These are phyloP conservation scores for Populus davidiana DNA, from an alignment of 345 rosid species.

Conservation along the genomic window DNA sequence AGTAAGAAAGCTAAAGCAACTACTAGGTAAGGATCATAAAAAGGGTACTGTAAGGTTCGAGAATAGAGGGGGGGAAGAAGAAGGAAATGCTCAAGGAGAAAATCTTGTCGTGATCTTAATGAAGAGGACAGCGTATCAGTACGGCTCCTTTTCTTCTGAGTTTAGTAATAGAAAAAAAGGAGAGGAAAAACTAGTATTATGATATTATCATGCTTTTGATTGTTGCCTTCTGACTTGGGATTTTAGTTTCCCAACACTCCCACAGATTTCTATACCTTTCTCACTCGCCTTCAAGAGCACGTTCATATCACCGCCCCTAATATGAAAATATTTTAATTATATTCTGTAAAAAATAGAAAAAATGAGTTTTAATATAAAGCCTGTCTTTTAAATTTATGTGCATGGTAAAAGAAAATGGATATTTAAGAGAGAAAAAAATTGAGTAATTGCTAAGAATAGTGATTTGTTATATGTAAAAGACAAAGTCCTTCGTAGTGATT, in stretches of 20 bases:
- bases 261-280: conserved; percentile 23
- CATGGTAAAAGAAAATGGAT: too few species aligned
- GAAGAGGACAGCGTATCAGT: conserved; percentile 35
- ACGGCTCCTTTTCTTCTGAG: conserved; percentile 19
- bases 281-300: background rate
- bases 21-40: background rate
- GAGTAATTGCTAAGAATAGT: too few species aligned
- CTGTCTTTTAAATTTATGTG: too few species aligned
- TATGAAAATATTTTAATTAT: too few species aligned
- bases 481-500: too few species aligned
- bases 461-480: too few species aligned
- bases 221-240: conserved; percentile 62
- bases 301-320: background rate
- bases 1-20: too few species aligned
- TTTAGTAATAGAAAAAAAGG: conserved; percentile 6
- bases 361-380: too few species aligned
- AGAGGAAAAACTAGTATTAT: background rate
- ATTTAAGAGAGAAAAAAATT: too few species aligned
- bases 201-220: conserved; percentile 27
- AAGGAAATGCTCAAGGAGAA: conserved; percentile 3
- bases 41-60: background rate
- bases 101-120: conserved; percentile 28
- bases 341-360: too few species aligned
- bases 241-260: conserved; percentile 74
- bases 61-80: background rate